Evolutionary conservation across 2,329 filamentous ascomycete genomes (phyloP).

Genomic region (Sordariomycetes sp.): DNA sequence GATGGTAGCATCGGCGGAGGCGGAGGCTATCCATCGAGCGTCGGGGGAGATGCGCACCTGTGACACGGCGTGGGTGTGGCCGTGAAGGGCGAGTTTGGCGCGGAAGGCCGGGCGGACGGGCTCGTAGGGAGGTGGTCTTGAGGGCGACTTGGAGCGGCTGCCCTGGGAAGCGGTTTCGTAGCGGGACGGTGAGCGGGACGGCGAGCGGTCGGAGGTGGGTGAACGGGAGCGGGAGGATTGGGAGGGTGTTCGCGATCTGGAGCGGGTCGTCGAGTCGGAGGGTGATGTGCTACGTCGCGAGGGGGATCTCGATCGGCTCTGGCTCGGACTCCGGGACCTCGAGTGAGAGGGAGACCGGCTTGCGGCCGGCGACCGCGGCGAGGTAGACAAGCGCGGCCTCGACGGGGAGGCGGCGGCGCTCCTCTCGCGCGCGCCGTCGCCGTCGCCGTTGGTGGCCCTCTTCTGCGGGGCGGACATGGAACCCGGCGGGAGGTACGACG

Average conservation of each 20-base stretch:
- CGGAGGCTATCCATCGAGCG: conserved; percentile 79
- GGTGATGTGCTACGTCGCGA: conserved; percentile 4
- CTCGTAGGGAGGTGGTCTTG: conserved; percentile 25
- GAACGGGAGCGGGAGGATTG: conserved; percentile 21
- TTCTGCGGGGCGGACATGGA: not conserved
- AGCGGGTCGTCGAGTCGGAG: conserved; percentile 12
- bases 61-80: conserved; percentile 70
- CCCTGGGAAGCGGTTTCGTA: conserved; percentile 13
- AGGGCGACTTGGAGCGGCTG: conserved; percentile 21
- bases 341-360: not conserved
- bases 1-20: conserved; percentile 79
- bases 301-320: conserved; percentile 9
- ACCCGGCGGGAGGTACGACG: conserved; percentile 8
- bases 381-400: not conserved
- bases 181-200: conserved; percentile 23
- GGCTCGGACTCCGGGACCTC: conserved; percentile 10
- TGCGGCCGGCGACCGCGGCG: not conserved
- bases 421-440: not conserved
- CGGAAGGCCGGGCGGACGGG: conserved; percentile 55
- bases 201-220: conserved; percentile 21
- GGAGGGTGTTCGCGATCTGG: conserved; percentile 13
- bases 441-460: not conserved
- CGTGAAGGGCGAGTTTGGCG: conserved; percentile 59
- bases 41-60: conserved; percentile 87
- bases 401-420: not conserved